phyloP scores from a whole-genome alignment of 441 rosid genomes.

The Gossypium davidsonii region DNA sequence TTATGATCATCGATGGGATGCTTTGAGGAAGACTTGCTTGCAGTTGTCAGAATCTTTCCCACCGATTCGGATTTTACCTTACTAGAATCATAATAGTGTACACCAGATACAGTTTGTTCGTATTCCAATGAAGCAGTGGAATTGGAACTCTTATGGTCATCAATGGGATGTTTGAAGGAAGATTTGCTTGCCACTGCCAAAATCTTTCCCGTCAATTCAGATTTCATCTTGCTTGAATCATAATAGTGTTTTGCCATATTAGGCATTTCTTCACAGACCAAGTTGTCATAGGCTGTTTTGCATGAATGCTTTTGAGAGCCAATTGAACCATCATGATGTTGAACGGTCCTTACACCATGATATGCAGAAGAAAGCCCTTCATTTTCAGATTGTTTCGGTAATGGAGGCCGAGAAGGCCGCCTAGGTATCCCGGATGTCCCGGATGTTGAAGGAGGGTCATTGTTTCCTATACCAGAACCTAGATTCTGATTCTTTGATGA shows the following conservation, averaged over 20 bases:
- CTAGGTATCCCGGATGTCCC: conserved; percentile 16
- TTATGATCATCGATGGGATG: too few species aligned
- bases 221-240: conserved; percentile 19
- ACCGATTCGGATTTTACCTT: too few species aligned
- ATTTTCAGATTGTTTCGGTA: conserved; percentile 31
- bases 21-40: too few species aligned
- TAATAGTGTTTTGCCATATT: conserved; percentile 30
- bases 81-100: too few species aligned
- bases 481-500: conserved; percentile 36
- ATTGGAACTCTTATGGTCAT: conserved; percentile 26
- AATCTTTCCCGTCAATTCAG: conserved; percentile 21
- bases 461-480: conserved; percentile 20
- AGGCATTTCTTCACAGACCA: conserved; percentile 26
- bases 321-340: conserved; percentile 20
- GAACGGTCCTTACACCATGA: conserved; percentile 12
- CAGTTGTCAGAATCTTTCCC: too few species aligned
- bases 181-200: conserved; percentile 24
- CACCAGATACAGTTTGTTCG: conserved; percentile 18
- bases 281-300: conserved; percentile 9
- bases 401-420: conserved; percentile 26
- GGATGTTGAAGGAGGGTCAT: conserved; percentile 20
- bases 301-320: conserved; percentile 23
- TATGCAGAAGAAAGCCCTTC: conserved; percentile 26
- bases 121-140: conserved; percentile 36
- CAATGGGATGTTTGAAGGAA: conserved; percentile 21